These are phyloP conservation scores for Aspergillus biplanus DNA, from an alignment of 495 filamentous ascomycete species.

Conservation along the genomic window DNA sequence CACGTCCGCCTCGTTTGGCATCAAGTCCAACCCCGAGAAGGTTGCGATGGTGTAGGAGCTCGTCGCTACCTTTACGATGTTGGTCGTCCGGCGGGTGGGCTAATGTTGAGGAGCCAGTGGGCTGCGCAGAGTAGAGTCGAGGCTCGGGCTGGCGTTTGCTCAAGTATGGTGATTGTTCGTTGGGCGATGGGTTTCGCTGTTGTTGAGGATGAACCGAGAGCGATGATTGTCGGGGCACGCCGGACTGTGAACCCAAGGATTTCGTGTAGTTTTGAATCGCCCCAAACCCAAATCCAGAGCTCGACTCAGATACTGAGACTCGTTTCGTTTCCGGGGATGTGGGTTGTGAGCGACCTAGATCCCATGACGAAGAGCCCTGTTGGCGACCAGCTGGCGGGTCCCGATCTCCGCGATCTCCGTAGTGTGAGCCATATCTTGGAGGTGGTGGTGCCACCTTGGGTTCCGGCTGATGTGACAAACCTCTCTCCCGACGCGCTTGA, in stretches of 20 bases:
- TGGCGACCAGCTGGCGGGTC: conserved; percentile 32
- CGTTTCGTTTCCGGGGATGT: conserved; percentile 47
- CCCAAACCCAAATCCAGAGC: conserved; percentile 46
- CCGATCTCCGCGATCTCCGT: conserved; percentile 34
- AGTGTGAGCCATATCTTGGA: conserved; percentile 38
- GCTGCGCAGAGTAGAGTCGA: conserved; percentile 32
- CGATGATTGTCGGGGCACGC: conserved; percentile 36
- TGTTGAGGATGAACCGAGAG: conserved; percentile 42
- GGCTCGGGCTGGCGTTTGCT: conserved; percentile 40
- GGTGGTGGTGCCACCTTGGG: conserved; percentile 29
- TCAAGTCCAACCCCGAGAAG: conserved; percentile 50
- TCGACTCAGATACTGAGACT: conserved; percentile 37
- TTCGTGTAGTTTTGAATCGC: conserved; percentile 55
- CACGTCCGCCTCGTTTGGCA: conserved; percentile 51
- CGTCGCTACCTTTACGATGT: conserved; percentile 62
- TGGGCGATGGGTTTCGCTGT: conserved; percentile 40
- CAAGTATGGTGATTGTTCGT: conserved; percentile 40
- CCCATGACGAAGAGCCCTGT: conserved; percentile 37
- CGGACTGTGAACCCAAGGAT: conserved; percentile 48
- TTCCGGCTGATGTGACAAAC: conserved; percentile 36
- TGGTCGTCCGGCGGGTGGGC: conserved; percentile 40
- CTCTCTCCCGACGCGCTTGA: conserved; percentile 40
- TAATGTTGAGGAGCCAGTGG: conserved; percentile 24
- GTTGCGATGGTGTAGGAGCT: conserved; percentile 50
- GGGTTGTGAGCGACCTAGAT: conserved; percentile 44